Evolutionary conservation across 345 rosid species (phyloP), one percentile per base, ranked within the genome.

Genomic region (Passiflora organensis): DNA sequence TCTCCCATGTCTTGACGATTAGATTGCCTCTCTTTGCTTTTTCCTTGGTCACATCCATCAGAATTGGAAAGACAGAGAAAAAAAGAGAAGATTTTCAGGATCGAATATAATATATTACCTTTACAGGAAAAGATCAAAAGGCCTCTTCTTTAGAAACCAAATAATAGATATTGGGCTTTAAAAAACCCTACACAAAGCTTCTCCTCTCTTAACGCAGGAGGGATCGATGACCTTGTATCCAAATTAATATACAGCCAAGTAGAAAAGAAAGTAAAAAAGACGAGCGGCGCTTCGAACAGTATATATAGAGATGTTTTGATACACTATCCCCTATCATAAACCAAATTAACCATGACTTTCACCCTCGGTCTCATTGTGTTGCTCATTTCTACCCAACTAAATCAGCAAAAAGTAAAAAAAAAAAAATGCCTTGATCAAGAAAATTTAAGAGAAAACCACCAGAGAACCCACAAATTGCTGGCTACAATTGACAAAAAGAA

Each of bases 1-100:
- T 69, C 55, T 78, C 72, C 96, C 96, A 87, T 23, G 89, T 81
- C 62, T 72, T 75, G 50, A n/a, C 10, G 10, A 90, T 60, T 44
- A 80, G 62, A 39, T 68, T 82, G 11, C 48, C 53, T 59, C 72
- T 74, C 70, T 76, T 78, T 54, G 8, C 62, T 48, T 76, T 70
- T 48, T 17, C 67, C 53, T 32, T 58, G 0, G 17, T 37, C 38
- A 23, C 6, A 15, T 77, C 82, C 87, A 82, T 78, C n/a, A n/a
- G n/a, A n/a, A n/a, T n/a, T n/a, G 15, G 15, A 13, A 44, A 42
- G 13, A n/a, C 2, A 14, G n/a, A 41, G n/a, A 41, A n/a, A n/a
- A n/a, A n/a, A n/a, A n/a, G n/a, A n/a, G n/a, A n/a, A n/a, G n/a
- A n/a, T n/a, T 41, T 41, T 13, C 13, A 41, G n/a, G 13, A 41